These are phyloP conservation scores for Inga laurina DNA, from an alignment of 306 rosid genomes.

Conservation along the genomic window DNA sequence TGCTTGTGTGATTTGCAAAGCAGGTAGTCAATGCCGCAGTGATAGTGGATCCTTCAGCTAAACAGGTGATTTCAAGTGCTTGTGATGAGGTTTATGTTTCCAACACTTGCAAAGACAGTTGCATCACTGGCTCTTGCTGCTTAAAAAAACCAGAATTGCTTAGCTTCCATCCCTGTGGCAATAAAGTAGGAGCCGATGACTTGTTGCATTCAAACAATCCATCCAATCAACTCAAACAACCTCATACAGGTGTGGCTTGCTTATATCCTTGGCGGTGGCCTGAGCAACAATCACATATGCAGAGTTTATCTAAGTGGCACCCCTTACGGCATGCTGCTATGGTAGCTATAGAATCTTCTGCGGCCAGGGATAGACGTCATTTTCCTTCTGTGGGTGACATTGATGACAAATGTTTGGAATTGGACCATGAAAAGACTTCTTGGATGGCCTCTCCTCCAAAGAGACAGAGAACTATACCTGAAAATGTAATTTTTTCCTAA, in stretches of 20 bases:
- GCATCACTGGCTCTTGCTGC: slow-evolving; percentile 33
- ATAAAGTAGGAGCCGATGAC: slow-evolving; percentile 35
- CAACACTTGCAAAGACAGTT: slow-evolving; percentile 40
- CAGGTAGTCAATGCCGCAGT: slow-evolving; percentile 88
- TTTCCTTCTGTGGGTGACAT: slow-evolving; percentile 45
- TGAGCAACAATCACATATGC: slow-evolving; percentile 44
- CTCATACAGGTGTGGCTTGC: slow-evolving; percentile 52
- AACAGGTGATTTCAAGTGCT: slow-evolving; percentile 68
- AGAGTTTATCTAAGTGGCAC: slow-evolving; percentile 53
- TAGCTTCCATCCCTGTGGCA: slow-evolving; percentile 29
- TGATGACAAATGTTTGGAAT: slow-evolving; percentile 44
- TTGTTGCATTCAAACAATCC: slow-evolving; percentile 28
- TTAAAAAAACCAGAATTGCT: slow-evolving; percentile 31
- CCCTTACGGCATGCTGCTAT: slow-evolving; percentile 87
- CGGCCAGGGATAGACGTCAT: slow-evolving; percentile 72
- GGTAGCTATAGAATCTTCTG: slow-evolving; percentile 86
- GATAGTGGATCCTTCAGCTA: slow-evolving; percentile 83
- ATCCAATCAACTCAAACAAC: slow-evolving; percentile 30
- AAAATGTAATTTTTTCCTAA: slow-evolving; percentile 51
- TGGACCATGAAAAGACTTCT: slow-evolving; percentile 35
- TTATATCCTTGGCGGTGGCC: slow-evolving; percentile 74
- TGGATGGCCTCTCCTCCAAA: slow-evolving; percentile 54
- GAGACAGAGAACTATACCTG: slow-evolving; percentile 56
- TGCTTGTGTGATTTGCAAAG: not conserved
- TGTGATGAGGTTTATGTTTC: slow-evolving; percentile 58